These are phyloP conservation scores for Elongisporangium anandrum DNA, from an alignment of 352 stramenopile species.

Conservation along the genomic window DNA sequence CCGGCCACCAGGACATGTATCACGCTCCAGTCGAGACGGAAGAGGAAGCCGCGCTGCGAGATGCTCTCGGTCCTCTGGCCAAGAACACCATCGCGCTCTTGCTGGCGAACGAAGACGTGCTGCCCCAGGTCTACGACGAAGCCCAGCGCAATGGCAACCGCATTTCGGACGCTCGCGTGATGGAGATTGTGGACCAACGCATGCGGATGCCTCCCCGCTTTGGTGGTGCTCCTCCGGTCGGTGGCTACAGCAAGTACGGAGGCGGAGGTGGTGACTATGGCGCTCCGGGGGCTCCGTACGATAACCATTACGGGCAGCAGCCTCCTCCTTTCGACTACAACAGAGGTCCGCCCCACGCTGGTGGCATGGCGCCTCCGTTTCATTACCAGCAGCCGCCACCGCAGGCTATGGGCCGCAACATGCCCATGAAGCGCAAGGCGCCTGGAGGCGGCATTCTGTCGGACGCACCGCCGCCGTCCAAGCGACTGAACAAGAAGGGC, in stretches of 20 bases:
- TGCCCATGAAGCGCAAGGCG: conserved; percentile 37
- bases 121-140: conserved; percentile 78
- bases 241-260: conserved; percentile 40
- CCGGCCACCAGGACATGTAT: conserved; percentile 6
- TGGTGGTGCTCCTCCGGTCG: conserved; percentile 19
- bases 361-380: conserved; percentile 4
- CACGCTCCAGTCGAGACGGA: conserved; percentile 30
- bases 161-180: conserved; percentile 69
- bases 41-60: conserved; percentile 54
- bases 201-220: conserved; percentile 31
- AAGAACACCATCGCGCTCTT: conserved; percentile 69
- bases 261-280: conserved; percentile 6
- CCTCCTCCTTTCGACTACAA: conserved; percentile 13
- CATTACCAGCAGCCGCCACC: conserved; percentile 10
- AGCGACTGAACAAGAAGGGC: conserved; percentile 46
- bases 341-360: conserved; percentile 4
- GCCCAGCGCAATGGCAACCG: conserved; percentile 71
- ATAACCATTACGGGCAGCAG: background rate
- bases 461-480: conserved; percentile 28
- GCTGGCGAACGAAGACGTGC: conserved; percentile 65
- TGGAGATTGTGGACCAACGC: conserved; percentile 75
- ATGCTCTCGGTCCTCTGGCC: conserved; percentile 63
- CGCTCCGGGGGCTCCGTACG: background rate
- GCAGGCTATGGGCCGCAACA: conserved; percentile 4
- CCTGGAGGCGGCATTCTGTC: conserved; percentile 29